These are phyloP conservation scores for Ustilago nuda DNA, from an alignment of 1,284 basidiomycete species.

Conservation along the genomic window DNA sequence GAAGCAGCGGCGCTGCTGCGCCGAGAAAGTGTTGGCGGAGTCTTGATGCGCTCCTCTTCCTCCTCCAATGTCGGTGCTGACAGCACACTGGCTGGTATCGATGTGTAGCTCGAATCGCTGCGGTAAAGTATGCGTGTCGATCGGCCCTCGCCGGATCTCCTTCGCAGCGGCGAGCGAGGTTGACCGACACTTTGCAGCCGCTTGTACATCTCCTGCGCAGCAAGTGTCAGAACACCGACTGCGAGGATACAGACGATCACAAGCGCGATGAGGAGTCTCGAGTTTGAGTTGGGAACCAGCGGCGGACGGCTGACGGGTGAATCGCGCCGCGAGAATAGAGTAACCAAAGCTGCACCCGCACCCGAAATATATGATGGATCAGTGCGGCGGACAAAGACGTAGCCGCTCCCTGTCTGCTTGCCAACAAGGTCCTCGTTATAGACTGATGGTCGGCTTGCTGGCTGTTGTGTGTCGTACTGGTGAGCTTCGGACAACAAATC, in stretches of 20 bases:
- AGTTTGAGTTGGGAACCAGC: constrained; percentile 47
- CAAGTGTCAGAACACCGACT: constrained; percentile 39
- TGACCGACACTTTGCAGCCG: constrained; percentile 15
- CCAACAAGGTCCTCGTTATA: constrained; percentile 37
- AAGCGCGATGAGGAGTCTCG: constrained; percentile 43
- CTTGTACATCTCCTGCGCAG: constrained; percentile 35
- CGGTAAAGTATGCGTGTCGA: constrained; percentile 20
- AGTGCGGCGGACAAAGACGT: constrained; percentile 31
- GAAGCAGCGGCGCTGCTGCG: constrained; percentile 41
- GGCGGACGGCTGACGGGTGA: constrained; percentile 41
- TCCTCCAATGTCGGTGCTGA: constrained; percentile 36
- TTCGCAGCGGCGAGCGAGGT: constrained; percentile 36
- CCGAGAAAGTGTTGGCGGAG: constrained; percentile 39
- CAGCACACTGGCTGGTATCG: constrained; percentile 10
- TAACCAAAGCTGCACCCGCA: constrained; percentile 31
- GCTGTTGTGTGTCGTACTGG: constrained; percentile 5
- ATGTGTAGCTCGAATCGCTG: constrained; percentile 27
- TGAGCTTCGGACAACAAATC: background rate
- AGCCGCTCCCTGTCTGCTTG: constrained; percentile 47
- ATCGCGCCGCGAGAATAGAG: constrained; percentile 37
- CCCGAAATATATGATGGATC: constrained; percentile 25
- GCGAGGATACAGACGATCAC: constrained; percentile 47
- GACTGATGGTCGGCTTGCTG: background rate
- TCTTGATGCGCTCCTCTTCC: constrained; percentile 49
- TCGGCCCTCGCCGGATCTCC: constrained; percentile 34